Evolutionary conservation across 208 protist species (phyloP).

Genomic region (Endotrypanum monterogeii): DNA sequence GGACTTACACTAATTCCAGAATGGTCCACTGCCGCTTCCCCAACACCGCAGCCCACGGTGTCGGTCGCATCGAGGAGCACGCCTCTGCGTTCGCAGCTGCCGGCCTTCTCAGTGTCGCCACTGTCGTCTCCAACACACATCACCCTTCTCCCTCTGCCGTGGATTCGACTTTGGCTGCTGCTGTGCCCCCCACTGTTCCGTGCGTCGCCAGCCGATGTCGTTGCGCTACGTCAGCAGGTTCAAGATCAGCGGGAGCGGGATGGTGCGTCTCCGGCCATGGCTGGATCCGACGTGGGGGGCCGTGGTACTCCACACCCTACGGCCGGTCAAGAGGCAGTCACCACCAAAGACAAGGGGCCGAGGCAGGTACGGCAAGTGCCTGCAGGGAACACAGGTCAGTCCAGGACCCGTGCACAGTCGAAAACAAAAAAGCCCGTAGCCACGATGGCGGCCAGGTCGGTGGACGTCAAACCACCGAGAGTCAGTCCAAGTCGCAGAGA

Average conservation of each 20-base stretch:
- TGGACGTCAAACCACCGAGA: not conserved
- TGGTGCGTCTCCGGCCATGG: not conserved
- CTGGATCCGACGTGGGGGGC: not conserved
- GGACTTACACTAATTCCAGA: constrained; percentile 24
- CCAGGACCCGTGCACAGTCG: not conserved
- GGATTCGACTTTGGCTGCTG: constrained; percentile 59
- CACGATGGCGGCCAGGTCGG: not conserved
- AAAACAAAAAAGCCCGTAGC: not conserved
- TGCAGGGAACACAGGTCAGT: not conserved
- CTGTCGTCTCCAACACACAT: constrained; percentile 2
- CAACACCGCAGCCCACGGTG: not conserved
- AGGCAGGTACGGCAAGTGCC: not conserved
- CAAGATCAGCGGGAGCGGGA: constrained; percentile 12
- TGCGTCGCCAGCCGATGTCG: constrained; percentile 35
- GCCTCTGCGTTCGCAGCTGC: constrained; percentile 22
- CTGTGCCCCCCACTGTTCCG: constrained; percentile 57
- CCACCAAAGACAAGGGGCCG: not conserved
- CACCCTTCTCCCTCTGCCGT: constrained; percentile 41
- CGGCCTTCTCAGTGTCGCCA: not conserved
- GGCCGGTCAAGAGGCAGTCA: not conserved
- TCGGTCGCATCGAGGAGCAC: not conserved
- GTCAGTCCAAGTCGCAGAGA: not conserved
- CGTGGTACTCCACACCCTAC: too few relatives aligned
- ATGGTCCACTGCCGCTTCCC: not conserved
- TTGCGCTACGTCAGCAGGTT: constrained; percentile 17